These are phyloP conservation scores for Edaphochlamys debaryana DNA, from an alignment of 139 green algal species.

Conservation along the genomic window DNA sequence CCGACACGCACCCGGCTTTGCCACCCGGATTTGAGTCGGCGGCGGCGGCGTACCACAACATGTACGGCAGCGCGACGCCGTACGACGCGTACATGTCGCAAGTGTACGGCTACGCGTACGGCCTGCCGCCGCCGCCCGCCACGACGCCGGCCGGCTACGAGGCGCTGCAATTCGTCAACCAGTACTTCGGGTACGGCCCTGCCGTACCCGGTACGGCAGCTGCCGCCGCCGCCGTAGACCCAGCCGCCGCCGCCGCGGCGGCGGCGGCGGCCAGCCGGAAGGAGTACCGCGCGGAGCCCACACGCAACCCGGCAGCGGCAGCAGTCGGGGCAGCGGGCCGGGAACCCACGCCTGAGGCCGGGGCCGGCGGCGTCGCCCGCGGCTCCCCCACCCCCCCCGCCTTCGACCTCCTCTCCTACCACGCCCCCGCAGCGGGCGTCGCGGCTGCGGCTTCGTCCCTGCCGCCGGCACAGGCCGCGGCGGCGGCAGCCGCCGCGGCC, in stretches of 20 bases:
- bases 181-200: conserved; percentile 3
- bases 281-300: conserved; percentile 27
- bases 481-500: not conserved
- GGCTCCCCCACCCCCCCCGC: conserved; percentile 21
- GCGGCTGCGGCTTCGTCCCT: not conserved
- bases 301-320: not conserved
- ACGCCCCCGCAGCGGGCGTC: no score
- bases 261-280: not conserved
- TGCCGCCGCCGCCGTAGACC: not conserved
- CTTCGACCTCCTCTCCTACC: conserved; percentile 11
- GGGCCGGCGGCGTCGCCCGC: no score
- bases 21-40: conserved; percentile 19
- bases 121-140: conserved; percentile 24
- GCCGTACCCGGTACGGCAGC: not conserved
- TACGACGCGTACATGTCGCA: conserved; percentile 28
- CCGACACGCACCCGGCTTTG: not conserved
- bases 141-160: conserved; percentile 18
- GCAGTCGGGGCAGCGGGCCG: not conserved
- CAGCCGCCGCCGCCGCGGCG: not conserved
- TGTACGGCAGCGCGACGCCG: not conserved
- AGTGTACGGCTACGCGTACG: conserved; percentile 40
- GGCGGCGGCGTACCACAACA: not conserved
- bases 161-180: conserved; percentile 24
- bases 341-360: not conserved
- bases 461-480: not conserved